Conservation (phyloP, 2,329 filamentous ascomycete genomes). For the Fusarium sulawesiense region DNA sequence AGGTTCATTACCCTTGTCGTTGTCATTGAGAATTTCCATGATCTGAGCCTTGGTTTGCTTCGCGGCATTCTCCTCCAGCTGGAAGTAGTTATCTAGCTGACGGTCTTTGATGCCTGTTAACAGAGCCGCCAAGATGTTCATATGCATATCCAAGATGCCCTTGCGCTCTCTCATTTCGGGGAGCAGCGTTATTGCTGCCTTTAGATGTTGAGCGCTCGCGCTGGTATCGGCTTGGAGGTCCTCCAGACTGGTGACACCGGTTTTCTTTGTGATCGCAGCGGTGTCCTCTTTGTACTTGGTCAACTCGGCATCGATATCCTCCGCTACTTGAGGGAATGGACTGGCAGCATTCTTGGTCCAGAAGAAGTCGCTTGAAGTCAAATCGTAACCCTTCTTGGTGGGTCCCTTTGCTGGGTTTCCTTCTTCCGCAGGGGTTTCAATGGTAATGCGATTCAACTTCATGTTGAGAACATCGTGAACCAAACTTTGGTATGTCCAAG, state of each 20-base stretch:
- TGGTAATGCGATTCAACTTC: slow-evolving; percentile 89
- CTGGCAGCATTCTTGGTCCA: slow-evolving; percentile 92
- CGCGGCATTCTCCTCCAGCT: slow-evolving; percentile 90
- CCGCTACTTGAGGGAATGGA: slow-evolving; percentile 94
- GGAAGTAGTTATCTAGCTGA: slow-evolving; percentile 95
- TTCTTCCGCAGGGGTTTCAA: slow-evolving; percentile 85
- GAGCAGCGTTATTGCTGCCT: slow-evolving; percentile 91
- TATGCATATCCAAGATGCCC: slow-evolving; percentile 95
- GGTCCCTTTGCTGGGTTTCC: slow-evolving; percentile 76
- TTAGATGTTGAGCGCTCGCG: slow-evolving; percentile 91
- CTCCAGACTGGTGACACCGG: slow-evolving; percentile 90
- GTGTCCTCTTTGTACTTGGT: slow-evolving; percentile 96
- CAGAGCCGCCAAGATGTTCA: slow-evolving; percentile 91
- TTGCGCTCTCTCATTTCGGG: slow-evolving; percentile 95
- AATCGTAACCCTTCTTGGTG: slow-evolving; percentile 90
- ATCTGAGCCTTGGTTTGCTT: slow-evolving; percentile 93
- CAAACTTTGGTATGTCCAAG: slow-evolving; percentile 82
- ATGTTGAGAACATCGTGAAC: slow-evolving; percentile 72
- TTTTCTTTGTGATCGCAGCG: slow-evolving; percentile 93
- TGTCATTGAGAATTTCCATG: slow-evolving; percentile 84
- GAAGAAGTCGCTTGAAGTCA: slow-evolving; percentile 93
- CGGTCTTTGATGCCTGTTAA: slow-evolving; percentile 88
- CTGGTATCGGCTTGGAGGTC: slow-evolving; percentile 91
- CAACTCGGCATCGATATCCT: slow-evolving; percentile 94
- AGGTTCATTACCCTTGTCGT: slow-evolving; percentile 83